phyloP scores from a whole-genome alignment of 768 basidiomycete genomes.

The Exsudoporus frostii region DNA sequence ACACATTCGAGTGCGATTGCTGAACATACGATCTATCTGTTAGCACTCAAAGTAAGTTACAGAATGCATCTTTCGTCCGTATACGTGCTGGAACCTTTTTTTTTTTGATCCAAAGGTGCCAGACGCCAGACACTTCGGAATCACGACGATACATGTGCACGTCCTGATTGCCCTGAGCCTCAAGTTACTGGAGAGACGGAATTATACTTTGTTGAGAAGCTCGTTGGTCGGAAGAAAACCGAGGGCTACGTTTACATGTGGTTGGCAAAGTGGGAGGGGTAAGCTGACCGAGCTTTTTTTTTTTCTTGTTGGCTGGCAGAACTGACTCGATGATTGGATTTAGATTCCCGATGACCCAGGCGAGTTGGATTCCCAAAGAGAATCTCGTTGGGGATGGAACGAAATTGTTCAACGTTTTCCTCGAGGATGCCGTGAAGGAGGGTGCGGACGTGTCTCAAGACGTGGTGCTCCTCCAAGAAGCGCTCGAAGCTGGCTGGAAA shows the following conservation, averaged over 20 bases:
- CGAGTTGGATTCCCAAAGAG: conserved; percentile 31
- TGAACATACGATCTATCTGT: neutral
- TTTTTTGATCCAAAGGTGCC: conserved; percentile 10
- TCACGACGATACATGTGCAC: conserved; percentile 16
- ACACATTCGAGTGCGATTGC: neutral
- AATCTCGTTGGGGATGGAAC: conserved; percentile 21
- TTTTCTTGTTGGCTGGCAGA: neutral
- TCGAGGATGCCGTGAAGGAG: conserved; percentile 14
- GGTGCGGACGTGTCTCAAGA: conserved; percentile 16
- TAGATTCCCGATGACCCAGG: conserved; percentile 28
- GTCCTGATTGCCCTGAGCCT: conserved; percentile 26
- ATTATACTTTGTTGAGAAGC: conserved; percentile 24
- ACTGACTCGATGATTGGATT: neutral
- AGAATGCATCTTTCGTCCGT: neutral
- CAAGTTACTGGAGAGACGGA: conserved; percentile 5
- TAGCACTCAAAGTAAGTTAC: conserved; percentile 14
- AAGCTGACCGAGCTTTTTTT: neutral
- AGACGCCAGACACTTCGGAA: conserved; percentile 10
- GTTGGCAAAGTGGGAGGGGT: conserved; percentile 37
- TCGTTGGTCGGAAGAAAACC: conserved; percentile 25
- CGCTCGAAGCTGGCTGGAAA: conserved; percentile 18
- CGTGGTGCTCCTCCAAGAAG: conserved; percentile 24
- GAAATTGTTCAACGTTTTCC: conserved; percentile 16
- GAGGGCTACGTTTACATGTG: conserved; percentile 19
- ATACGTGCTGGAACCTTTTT: neutral